Conservation (phyloP, 768 basidiomycete species). For the Amyloporia xantha region DNA sequence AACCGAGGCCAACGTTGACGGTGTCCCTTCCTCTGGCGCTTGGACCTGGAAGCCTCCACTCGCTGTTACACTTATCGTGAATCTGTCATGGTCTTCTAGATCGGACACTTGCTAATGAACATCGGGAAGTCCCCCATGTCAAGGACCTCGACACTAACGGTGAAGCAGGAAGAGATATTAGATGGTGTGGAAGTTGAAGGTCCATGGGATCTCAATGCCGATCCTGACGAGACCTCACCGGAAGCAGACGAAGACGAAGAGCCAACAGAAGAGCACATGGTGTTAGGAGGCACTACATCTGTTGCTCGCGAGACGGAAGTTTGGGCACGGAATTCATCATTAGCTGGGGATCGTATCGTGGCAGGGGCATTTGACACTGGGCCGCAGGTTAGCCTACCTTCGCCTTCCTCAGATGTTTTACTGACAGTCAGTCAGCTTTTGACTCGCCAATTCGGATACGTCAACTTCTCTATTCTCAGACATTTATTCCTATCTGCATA, state of each 20-base stretch:
- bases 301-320: slow-evolving; percentile 84
- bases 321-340: slow-evolving; percentile 92
- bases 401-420: neutral
- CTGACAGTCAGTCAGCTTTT: slow-evolving; percentile 79
- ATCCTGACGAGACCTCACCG: slow-evolving; percentile 54
- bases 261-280: slow-evolving; percentile 37
- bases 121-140: slow-evolving; percentile 58
- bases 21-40: slow-evolving; percentile 61
- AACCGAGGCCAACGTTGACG: slow-evolving; percentile 81
- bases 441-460: slow-evolving; percentile 86
- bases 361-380: slow-evolving; percentile 96
- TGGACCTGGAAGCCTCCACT: slow-evolving; percentile 75
- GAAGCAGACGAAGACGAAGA: slow-evolving; percentile 45
- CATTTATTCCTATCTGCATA: slow-evolving; percentile 83
- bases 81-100: slow-evolving; percentile 91
- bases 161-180: slow-evolving; percentile 65
- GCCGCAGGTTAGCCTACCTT: slow-evolving; percentile 71
- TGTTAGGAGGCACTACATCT: slow-evolving; percentile 72
- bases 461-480: slow-evolving; percentile 85
- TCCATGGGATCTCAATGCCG: slow-evolving; percentile 86
- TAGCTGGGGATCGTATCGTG: slow-evolving; percentile 91
- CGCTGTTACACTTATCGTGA: slow-evolving; percentile 65
- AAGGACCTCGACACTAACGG: slow-evolving; percentile 60
- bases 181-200: slow-evolving; percentile 66
- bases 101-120: slow-evolving; percentile 81